A percentile compares a stretch with the other conserved stretches of the same genome.
Conservation (phyloP, 2,329 filamentous ascomycete species). For the Alternaria triticimaculans region DNA sequence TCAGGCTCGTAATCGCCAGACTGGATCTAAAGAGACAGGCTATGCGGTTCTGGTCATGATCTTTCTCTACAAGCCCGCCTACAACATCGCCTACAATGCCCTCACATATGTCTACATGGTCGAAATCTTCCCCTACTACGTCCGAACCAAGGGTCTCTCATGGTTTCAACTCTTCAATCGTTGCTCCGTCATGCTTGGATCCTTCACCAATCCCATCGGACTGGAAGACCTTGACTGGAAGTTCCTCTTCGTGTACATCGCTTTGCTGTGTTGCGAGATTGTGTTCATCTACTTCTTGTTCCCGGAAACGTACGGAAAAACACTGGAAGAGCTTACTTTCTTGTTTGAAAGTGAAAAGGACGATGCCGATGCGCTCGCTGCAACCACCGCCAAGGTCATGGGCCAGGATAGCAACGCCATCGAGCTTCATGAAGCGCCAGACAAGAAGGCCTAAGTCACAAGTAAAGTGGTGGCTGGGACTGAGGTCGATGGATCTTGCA, state of each 20-base stretch:
- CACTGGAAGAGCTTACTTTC: slow-evolving; percentile 44
- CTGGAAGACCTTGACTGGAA: slow-evolving; percentile 67
- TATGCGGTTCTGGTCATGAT: slow-evolving; percentile 59
- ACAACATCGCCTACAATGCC: slow-evolving; percentile 64
- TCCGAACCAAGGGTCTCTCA: slow-evolving; percentile 57
- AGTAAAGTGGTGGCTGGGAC: neutral
- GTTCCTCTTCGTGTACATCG: slow-evolving; percentile 67
- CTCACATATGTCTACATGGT: slow-evolving; percentile 63
- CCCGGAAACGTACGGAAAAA: slow-evolving; percentile 44
- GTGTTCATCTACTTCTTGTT: slow-evolving; percentile 47
- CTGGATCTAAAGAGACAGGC: slow-evolving; percentile 37
- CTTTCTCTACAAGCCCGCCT: slow-evolving; percentile 60
- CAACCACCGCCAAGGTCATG: slow-evolving; percentile 29
- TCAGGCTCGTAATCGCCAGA: slow-evolving; percentile 60
- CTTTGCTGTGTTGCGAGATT: slow-evolving; percentile 42
- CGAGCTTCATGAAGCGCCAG: slow-evolving; percentile 32
- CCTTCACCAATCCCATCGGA: slow-evolving; percentile 68
- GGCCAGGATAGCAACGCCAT: slow-evolving; percentile 23
- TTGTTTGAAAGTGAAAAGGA: slow-evolving; percentile 40
- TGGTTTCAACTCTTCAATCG: slow-evolving; percentile 70
- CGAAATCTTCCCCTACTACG: slow-evolving; percentile 59
- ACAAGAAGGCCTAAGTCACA: slow-evolving; percentile 31
- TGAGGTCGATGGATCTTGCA: neutral
- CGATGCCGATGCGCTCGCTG: slow-evolving; percentile 26
- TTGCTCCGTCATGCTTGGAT: slow-evolving; percentile 65